Evolutionary conservation across 805 yeast genomes (phyloP).

Genomic region (Lachancea nothofagi): DNA sequence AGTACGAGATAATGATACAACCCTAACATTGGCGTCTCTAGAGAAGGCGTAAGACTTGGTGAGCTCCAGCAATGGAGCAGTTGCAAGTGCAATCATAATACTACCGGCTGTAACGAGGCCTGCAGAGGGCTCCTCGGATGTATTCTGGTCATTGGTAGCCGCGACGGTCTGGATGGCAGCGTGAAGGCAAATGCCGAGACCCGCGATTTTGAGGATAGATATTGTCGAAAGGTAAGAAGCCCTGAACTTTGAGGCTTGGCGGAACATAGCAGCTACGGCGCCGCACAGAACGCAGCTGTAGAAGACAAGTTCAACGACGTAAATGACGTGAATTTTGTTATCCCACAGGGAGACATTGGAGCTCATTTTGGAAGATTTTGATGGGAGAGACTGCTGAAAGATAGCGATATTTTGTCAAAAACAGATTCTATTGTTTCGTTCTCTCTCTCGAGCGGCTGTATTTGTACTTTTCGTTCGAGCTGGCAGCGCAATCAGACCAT

Average conservation of each 20-base stretch:
- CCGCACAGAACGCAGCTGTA: background rate
- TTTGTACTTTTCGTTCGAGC: too few species aligned
- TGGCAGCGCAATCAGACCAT: too few species aligned
- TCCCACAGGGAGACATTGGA: background rate
- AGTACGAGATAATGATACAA: background rate
- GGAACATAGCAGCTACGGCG: background rate
- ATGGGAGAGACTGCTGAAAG: too few species aligned
- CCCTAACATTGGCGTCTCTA: background rate
- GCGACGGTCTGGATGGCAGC: background rate
- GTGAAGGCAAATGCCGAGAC: background rate
- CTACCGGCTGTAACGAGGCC: background rate
- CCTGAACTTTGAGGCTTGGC: background rate
- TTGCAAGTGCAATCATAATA: background rate
- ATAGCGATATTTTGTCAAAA: too few species aligned
- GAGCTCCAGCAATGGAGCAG: background rate
- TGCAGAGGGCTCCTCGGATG: too few species aligned
- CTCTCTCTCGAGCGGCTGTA: too few species aligned
- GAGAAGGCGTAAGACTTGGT: background rate
- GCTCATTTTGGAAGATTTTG: too few species aligned
- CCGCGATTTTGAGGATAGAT: background rate
- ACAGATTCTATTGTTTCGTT: too few species aligned
- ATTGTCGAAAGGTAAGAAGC: background rate
- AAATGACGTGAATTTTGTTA: background rate
- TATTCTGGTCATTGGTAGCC: background rate
- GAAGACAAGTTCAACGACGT: background rate